Conservation (phyloP, 345 rosid genomes). For the Fremontodendron californicum region DNA sequence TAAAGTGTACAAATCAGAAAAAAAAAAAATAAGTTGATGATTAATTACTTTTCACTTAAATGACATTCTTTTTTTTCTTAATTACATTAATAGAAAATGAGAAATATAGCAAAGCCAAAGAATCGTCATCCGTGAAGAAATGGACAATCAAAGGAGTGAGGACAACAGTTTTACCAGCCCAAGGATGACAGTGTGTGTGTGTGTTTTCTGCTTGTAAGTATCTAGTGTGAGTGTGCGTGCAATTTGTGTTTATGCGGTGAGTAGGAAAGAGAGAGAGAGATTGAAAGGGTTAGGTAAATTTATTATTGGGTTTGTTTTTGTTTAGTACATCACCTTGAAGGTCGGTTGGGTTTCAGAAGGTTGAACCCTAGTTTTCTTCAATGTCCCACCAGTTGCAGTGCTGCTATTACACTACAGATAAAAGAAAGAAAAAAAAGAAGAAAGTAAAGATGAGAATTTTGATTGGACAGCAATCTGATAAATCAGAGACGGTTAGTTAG, state of each 20-base stretch:
- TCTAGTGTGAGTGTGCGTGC: slow-evolving; percentile 31
- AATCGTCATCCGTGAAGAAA: slow-evolving; percentile 48
- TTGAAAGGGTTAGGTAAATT: slow-evolving; percentile 1
- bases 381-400: slow-evolving; percentile 65
- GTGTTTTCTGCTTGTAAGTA: slow-evolving; percentile 27
- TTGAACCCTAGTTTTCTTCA: slow-evolving; percentile 89
- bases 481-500: not conserved
- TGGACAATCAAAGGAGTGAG: slow-evolving; percentile 72
- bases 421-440: not conserved
- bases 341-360: slow-evolving; percentile 70
- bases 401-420: slow-evolving; percentile 57
- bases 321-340: slow-evolving; percentile 57
- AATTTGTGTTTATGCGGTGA: slow-evolving; percentile 15
- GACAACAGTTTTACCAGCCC: slow-evolving; percentile 26
- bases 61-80: not conserved
- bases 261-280: slow-evolving; percentile 25
- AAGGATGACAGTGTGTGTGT: slow-evolving; percentile 41
- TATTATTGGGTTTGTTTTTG: not conserved
- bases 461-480: slow-evolving; percentile 2
- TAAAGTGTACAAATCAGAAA: not conserved
- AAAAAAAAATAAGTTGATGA: not conserved
- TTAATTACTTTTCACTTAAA: not conserved
- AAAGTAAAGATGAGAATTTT: not conserved
- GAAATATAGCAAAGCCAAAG: slow-evolving; percentile 22
- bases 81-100: slow-evolving; percentile 11